Evolutionary conservation across 129 eudicot genomes (phyloP).

Genomic region (Arctium lappa): DNA sequence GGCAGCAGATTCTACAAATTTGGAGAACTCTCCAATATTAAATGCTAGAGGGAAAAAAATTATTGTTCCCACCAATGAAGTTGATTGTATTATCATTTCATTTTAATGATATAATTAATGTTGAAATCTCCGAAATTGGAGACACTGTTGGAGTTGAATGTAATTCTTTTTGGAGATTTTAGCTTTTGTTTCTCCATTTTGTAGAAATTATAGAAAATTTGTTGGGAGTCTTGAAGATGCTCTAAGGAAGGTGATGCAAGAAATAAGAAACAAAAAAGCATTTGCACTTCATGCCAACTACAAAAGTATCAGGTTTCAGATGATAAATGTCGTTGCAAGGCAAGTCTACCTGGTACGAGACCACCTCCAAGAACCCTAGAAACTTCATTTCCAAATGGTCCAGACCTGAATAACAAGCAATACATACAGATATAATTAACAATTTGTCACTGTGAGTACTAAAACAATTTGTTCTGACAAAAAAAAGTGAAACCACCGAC

Average conservation of each 20-base stretch:
- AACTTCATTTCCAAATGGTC: slow-evolving; percentile 79
- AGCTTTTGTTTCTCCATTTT: neutral
- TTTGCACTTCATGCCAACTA: neutral
- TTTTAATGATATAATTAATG: neutral
- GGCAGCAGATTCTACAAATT: too few species aligned
- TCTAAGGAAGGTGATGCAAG: neutral
- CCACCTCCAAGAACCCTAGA: slow-evolving; percentile 97
- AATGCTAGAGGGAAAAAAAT: too few species aligned
- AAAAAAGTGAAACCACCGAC: neutral
- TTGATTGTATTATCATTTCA: neutral
- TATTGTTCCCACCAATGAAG: too few species aligned
- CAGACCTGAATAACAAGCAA: slow-evolving; percentile 44
- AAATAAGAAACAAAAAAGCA: too few species aligned
- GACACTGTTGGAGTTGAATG: neutral
- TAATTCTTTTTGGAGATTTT: neutral
- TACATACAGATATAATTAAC: neutral
- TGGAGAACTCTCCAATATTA: too few species aligned
- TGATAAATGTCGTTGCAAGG: neutral
- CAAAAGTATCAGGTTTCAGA: neutral
- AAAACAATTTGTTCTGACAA: neutral
- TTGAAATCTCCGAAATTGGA: neutral
- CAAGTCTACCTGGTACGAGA: slow-evolving; percentile 78
- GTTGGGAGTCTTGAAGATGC: neutral
- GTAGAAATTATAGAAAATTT: neutral
- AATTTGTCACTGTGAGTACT: neutral